Evolutionary conservation across 306 rosid genomes (phyloP), one percentile per base, ranked within the genome.

Genomic region (Ziziphus jujuba): DNA sequence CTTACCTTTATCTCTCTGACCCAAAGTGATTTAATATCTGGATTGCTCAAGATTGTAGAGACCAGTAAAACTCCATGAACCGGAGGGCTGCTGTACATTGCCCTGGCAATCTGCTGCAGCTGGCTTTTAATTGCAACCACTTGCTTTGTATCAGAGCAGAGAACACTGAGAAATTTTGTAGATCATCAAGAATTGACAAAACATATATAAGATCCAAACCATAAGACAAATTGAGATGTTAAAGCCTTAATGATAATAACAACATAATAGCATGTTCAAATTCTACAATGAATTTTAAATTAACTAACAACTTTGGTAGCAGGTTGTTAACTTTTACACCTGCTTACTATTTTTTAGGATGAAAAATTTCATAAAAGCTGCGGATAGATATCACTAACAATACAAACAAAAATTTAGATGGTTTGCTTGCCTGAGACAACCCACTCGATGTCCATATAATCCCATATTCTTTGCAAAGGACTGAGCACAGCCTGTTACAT

Each of bases 381-480:
- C 50, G 33, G 33, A 59, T 14, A 48, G 33, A 59, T 14, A 48
- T 57, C 20, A 31, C 55, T 16, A 16, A 9, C 55, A 50, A 17
- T 2, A 16, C 55, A 50, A 17, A 50, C 55, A 16, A 50, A 50
- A 50, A 4, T n/a, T 10, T 16, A 8, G 11, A 50, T 5, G 24
- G 22, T 50, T 50, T 33, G 14, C 80, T 31, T 25, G 63, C 80
- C 84, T 80, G 56, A 80, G 80, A 49, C 77, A 75, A 35, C 80
- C 80, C 48, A 80, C 84, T 43, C 74, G 68, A 52, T 80, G 77
- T 25, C 75, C 84, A 11, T 80, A 75, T 54, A 80, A 62, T 55
- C 80, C 84, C 84, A 80, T 80, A 53, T 75, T 80, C 76, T 80
- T 80, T 9, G 84, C 64, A 52, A 55, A 80, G 23, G 80, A 75